Evolutionary conservation across 169 alveolate genomes (phyloP).

Genomic region (Eimeria zaria): DNA sequence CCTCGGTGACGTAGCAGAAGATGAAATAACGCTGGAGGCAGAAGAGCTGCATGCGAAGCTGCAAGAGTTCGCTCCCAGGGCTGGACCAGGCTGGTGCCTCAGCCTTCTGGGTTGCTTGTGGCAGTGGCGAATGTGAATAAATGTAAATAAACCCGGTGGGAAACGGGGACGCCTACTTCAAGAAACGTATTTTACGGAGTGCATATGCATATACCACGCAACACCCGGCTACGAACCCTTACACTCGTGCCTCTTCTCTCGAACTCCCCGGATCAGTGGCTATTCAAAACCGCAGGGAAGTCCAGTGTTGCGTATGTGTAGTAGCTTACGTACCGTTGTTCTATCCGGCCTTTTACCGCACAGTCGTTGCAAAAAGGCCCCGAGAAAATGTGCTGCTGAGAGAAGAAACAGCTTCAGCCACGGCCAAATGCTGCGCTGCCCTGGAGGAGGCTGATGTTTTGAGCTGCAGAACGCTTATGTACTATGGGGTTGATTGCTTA

Average conservation of each 20-base stretch:
- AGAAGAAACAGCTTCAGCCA: not conserved
- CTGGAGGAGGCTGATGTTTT: not conserved
- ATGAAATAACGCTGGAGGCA: slow-evolving; percentile 58
- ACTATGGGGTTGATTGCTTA: not conserved
- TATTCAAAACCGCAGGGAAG: not conserved
- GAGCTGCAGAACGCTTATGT: not conserved
- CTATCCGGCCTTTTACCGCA: not conserved
- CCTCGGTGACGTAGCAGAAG: slow-evolving; percentile 46
- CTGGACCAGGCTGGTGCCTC: slow-evolving; percentile 50
- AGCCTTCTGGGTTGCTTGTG: slow-evolving; percentile 54
- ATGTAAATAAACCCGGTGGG: not conserved
- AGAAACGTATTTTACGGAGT: too few species aligned
- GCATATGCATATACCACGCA: not conserved
- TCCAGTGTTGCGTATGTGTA: not conserved
- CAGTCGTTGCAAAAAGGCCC: not conserved
- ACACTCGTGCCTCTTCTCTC: not conserved
- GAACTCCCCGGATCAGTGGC: not conserved
- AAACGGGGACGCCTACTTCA: not conserved
- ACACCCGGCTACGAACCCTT: not conserved
- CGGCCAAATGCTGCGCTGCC: not conserved
- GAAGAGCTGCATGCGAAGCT: slow-evolving; percentile 68
- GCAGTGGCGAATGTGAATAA: slow-evolving; percentile 60
- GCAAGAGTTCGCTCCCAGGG: slow-evolving; percentile 46
- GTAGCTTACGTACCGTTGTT: not conserved
- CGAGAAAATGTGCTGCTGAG: not conserved